A percentile compares a stretch with the other conserved stretches of the same genome.
Evolutionary conservation across 495 filamentous ascomycete species (phyloP).

Genomic region (Penicillium desertorum): DNA sequence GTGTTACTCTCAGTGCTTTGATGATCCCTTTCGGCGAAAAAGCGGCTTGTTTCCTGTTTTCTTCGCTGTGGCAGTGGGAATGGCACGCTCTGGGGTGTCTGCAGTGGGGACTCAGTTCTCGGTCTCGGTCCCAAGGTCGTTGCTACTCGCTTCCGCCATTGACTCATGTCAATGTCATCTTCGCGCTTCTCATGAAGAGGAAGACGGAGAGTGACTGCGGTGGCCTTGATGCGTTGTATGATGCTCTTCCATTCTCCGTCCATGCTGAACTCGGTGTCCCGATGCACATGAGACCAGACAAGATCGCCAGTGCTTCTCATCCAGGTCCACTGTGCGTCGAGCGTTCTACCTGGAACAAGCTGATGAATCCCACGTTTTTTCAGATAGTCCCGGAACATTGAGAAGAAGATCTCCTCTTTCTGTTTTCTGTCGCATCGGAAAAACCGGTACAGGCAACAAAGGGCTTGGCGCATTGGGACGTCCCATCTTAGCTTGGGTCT

Average conservation of each 20-base stretch:
- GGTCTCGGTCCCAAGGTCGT: background rate
- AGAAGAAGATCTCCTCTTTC: constrained; percentile 27
- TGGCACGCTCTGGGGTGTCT: background rate
- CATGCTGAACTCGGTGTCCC: constrained; percentile 17
- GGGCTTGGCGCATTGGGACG: constrained; percentile 18
- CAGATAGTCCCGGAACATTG: constrained; percentile 21
- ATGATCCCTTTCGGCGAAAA: background rate
- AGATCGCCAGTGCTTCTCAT: constrained; percentile 16
- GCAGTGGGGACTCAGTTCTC: background rate
- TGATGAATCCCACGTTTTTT: constrained; percentile 20
- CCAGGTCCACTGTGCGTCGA: constrained; percentile 28
- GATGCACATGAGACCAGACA: constrained; percentile 31
- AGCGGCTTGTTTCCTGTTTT: background rate
- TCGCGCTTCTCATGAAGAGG: constrained; percentile 10
- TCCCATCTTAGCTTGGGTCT: constrained; percentile 23
- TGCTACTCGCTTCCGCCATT: background rate
- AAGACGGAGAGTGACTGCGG: constrained; percentile 18
- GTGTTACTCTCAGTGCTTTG: background rate
- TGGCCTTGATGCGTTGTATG: constrained; percentile 20
- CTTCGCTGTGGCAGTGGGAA: background rate
- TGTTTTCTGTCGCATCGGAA: constrained; percentile 14
- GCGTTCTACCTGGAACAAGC: constrained; percentile 3
- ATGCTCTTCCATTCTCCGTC: constrained; percentile 21
- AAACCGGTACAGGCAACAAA: constrained; percentile 34
- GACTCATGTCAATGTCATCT: constrained; percentile 21